phyloP scores from a whole-genome alignment of 164 flowering plant genomes.

The Houttuynia cordata region DNA sequence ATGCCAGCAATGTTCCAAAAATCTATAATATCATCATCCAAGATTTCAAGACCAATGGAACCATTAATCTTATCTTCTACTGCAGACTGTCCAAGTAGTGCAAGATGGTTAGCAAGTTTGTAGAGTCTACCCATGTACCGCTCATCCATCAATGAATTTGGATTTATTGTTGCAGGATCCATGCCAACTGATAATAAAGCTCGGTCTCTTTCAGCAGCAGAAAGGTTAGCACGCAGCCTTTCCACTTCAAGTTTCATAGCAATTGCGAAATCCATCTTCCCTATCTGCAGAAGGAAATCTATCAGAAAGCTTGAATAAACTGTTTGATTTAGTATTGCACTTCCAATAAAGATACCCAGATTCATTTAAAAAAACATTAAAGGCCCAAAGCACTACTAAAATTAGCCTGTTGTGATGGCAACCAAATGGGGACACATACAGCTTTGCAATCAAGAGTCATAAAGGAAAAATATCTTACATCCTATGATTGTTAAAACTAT shows the following conservation, averaged over 20 bases:
- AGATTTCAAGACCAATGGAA: constrained; percentile 59
- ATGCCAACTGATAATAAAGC: constrained; percentile 72
- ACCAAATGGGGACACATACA: not conserved
- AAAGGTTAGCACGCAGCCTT: constrained; percentile 66
- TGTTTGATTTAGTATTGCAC: not conserved
- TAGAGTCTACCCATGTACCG: constrained; percentile 54
- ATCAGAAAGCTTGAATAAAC: too few relatives aligned
- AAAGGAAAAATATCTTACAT: too few relatives aligned
- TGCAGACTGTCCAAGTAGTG: constrained; percentile 67
- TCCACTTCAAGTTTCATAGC: constrained; percentile 96
- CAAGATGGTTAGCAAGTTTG: constrained; percentile 56
- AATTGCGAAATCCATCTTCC: constrained; percentile 44
- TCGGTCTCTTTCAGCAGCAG: constrained; percentile 97
- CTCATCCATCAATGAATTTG: constrained; percentile 62
- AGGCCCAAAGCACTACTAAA: not conserved
- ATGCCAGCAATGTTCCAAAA: constrained; percentile 77
- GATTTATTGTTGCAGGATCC: constrained; percentile 91
- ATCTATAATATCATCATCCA: constrained; percentile 35
- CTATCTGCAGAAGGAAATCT: constrained; percentile 32
- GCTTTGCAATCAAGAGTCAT: not conserved
- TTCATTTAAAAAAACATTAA: too few relatives aligned
- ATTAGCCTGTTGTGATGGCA: not conserved
- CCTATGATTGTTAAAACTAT: too few relatives aligned
- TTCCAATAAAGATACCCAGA: too few relatives aligned
- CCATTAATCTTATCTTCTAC: constrained; percentile 72